Evolutionary conservation across 2,329 filamentous ascomycete species (phyloP).

Genomic region (Calycina herbarum): DNA sequence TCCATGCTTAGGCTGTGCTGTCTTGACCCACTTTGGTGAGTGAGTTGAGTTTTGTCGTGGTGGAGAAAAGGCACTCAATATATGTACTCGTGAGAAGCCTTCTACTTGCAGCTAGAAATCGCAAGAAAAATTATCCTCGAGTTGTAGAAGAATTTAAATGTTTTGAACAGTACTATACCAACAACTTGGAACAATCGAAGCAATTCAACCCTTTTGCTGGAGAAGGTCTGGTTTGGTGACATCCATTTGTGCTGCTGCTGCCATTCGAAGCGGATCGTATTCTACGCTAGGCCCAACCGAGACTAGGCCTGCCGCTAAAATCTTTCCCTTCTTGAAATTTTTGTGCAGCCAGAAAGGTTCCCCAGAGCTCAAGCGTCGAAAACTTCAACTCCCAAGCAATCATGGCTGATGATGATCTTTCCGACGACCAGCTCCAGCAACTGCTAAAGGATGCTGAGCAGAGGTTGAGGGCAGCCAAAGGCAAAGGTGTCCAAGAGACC

Average conservation of each 20-base stretch:
- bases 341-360: neutral
- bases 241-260: too few species aligned
- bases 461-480: slow-evolving; percentile 47
- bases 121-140: too few species aligned
- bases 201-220: too few species aligned
- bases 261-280: neutral
- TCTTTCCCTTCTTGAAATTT: slow-evolving; percentile 10
- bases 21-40: slow-evolving; percentile 19
- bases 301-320: neutral
- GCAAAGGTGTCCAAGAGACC: slow-evolving; percentile 27
- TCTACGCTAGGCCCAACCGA: neutral
- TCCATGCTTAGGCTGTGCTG: neutral
- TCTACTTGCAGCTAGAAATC: too few species aligned
- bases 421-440: slow-evolving; percentile 62
- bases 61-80: neutral
- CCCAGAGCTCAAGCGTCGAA: neutral
- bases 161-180: too few species aligned
- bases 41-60: neutral
- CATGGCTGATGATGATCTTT: slow-evolving; percentile 48
- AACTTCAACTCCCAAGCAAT: slow-evolving; percentile 6
- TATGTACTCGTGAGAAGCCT: neutral
- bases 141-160: neutral
- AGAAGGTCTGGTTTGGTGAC: neutral
- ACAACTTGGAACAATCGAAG: neutral
- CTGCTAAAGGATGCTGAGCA: slow-evolving; percentile 64